phyloP scores from a whole-genome alignment of 2,329 filamentous ascomycete species.

The Samsoniella hepiali region DNA sequence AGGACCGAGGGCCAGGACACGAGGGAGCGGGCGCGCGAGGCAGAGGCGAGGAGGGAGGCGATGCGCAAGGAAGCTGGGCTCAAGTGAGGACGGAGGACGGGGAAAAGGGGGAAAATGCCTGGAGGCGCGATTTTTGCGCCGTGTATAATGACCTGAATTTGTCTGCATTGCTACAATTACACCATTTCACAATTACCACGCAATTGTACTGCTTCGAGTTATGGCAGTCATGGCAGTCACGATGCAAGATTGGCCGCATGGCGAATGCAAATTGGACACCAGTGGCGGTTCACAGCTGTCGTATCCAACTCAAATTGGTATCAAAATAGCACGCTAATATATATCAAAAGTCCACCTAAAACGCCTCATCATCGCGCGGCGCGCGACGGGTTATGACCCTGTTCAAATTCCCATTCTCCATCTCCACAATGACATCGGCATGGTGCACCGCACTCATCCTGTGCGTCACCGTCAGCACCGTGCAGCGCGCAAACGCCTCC shows the following conservation, averaged over 20 bases:
- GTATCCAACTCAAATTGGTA: neutral
- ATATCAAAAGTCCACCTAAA: neutral
- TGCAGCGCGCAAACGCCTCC: constrained; percentile 19
- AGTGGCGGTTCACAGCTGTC: no score
- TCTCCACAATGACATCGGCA: constrained; percentile 16
- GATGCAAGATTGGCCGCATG: no score
- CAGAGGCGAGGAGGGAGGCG: constrained; percentile 43
- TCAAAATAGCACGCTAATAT: constrained; percentile 6
- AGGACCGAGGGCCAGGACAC: constrained; percentile 34
- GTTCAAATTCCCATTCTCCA: constrained; percentile 14
- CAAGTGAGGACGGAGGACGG: neutral
- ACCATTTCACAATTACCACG: no score
- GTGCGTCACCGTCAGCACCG: constrained; percentile 22
- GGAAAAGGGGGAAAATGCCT: no score
- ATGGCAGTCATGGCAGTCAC: no score
- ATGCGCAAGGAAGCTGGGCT: constrained; percentile 49
- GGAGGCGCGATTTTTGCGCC: no score
- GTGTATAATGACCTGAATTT: neutral
- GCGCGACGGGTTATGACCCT: constrained; percentile 17
- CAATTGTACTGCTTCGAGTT: no score
- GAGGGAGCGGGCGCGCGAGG: constrained; percentile 39
- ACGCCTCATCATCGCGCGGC: constrained; percentile 13
- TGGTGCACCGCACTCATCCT: constrained; percentile 17
- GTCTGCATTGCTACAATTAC: no score
- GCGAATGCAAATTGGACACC: no score